Conservation (phyloP, 2,329 filamentous ascomycete genomes). For the Aspergillus fijiensis region DNA sequence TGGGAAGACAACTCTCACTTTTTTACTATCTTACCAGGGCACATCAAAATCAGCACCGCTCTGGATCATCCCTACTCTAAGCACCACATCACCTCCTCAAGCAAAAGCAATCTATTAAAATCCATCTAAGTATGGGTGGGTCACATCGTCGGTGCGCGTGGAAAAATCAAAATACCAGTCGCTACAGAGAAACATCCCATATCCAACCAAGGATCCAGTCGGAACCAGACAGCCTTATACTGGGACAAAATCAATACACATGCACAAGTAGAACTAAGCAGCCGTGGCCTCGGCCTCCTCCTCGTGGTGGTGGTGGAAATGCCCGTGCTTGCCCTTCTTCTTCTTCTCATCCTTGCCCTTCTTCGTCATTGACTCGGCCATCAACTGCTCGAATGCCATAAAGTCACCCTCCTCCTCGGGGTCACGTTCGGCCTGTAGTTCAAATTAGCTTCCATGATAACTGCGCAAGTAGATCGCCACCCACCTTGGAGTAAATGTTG, state of each 20-base stretch:
- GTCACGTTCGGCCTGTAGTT: slow-evolving; percentile 71
- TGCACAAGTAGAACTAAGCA: slow-evolving; percentile 4
- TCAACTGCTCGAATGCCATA: slow-evolving; percentile 97
- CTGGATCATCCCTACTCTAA: too few relatives aligned
- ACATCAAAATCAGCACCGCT: too few relatives aligned
- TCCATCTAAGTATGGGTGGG: background rate
- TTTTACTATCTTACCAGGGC: too few relatives aligned
- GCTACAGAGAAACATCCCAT: slow-evolving; percentile 5
- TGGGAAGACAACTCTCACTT: too few relatives aligned
- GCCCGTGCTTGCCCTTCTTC: slow-evolving; percentile 51
- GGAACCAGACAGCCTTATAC: background rate
- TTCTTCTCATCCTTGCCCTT: slow-evolving; percentile 80
- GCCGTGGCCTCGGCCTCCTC: slow-evolving; percentile 14
- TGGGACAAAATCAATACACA: slow-evolving; percentile 1
- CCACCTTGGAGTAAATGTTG: slow-evolving; percentile 83
- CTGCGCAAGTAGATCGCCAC: slow-evolving; percentile 23
- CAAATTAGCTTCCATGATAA: slow-evolving; percentile 12
- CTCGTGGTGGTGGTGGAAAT: slow-evolving; percentile 19
- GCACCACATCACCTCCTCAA: too few relatives aligned
- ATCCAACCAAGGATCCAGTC: slow-evolving; percentile 6
- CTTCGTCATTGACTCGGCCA: slow-evolving; percentile 93
- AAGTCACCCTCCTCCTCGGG: slow-evolving; percentile 98
- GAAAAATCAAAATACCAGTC: background rate
- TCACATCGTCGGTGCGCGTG: background rate
- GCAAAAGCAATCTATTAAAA: background rate